Evolutionary conservation across 2,329 filamentous ascomycete species (phyloP), one percentile per base, ranked within the genome.

Genomic region (Aureobasidium uvarum): DNA sequence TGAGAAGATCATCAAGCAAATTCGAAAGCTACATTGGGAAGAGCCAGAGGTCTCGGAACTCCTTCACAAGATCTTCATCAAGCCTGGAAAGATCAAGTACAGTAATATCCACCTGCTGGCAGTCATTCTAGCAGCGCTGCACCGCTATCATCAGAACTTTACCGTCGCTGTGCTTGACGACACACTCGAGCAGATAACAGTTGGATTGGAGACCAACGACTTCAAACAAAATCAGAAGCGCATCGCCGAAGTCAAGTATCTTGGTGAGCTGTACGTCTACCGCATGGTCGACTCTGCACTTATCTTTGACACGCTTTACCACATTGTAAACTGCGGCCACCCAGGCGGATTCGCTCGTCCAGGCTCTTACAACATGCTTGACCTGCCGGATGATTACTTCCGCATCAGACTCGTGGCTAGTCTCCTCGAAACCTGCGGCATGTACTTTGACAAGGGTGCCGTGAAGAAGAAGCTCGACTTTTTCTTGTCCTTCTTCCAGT

Each of bases 401-500:
- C 90, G 95, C 62, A 93, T 98, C 73, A 91, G 95, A 13, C 83
- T 99, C 41, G 88, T 96, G 36, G 90, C 92, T 69, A 96, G 89
- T 16, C 83, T 99, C 56, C 84, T 99, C 5, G 96, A 99, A 77
- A 97, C 93, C 0, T 98, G 94, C 70, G 95, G 96, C 64, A 89
- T 96, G 76, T 99, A 94, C 79, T 99, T 97, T 72, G 95, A 95
- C 76, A 89, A 94, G 71, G 95, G 96, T 8, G 87, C 89, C 50
- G 91, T 93, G 1, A 96, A 93, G 76, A 98, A 98, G 82, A 99
- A 98, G 78, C 84, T 99, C 11, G 95, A 99, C 73, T 98, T 96
- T 76, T 99, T 98, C 77, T 81, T 99, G 67, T 94, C 90, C 0
- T 98, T 98, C 78, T 92, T 99, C 72, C 93, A 96, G 85, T 98